These are phyloP conservation scores for Pholiota microspora DNA, from an alignment of 768 basidiomycete genomes.

Conservation along the genomic window DNA sequence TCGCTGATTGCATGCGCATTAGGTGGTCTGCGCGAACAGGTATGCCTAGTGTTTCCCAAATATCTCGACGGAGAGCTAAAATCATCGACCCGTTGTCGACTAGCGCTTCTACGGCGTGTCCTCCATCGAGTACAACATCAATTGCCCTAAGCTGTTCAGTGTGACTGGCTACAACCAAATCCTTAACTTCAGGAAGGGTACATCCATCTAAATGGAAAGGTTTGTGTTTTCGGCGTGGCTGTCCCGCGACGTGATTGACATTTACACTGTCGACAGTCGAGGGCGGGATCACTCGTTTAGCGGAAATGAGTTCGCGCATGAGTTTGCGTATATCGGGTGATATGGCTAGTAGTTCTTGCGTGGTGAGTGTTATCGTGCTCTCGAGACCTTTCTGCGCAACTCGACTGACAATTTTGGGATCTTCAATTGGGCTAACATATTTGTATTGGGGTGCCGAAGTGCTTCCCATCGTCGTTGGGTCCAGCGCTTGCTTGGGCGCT, in stretches of 20 bases:
- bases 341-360: slow-evolving; percentile 12
- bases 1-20: slow-evolving; percentile 22
- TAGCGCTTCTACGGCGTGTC: neutral
- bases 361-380: slow-evolving; percentile 12
- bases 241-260: neutral
- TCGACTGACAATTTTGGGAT: neutral
- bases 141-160: neutral
- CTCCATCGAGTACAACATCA: neutral
- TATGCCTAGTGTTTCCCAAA: slow-evolving; percentile 16
- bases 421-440: slow-evolving; percentile 14
- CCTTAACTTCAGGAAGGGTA: neutral
- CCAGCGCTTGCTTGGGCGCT: neutral
- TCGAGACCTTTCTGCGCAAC: slow-evolving; percentile 12
- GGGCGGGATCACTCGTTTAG: slow-evolving; percentile 8
- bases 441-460: slow-evolving; percentile 7
- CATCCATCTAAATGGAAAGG: neutral
- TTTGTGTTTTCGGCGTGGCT: neutral
- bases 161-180: neutral
- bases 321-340: slow-evolving; percentile 16
- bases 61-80: neutral
- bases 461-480: neutral
- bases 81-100: neutral
- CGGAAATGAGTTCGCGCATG: slow-evolving; percentile 13
- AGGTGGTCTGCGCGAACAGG: slow-evolving; percentile 12
- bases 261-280: neutral